Conservation (phyloP, 257 asterid genomes). For the Capsicum pubescens region DNA sequence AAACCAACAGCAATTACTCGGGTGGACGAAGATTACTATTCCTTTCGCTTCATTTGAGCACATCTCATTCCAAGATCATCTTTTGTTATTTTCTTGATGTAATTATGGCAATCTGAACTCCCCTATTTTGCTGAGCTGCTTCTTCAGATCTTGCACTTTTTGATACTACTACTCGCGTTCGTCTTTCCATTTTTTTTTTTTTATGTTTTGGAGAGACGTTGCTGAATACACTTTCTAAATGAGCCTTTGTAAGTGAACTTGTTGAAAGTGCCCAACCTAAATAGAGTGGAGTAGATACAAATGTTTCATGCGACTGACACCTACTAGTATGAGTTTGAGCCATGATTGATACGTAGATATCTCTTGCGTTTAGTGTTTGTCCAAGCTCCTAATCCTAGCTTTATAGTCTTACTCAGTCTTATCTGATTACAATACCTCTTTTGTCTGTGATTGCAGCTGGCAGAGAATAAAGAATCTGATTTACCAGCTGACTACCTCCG, state of each 20-base stretch:
- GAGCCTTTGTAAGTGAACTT: background rate
- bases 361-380: background rate
- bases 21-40: background rate
- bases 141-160: background rate
- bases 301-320: background rate
- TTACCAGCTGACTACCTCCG: conserved; percentile 2
- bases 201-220: background rate
- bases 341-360: background rate
- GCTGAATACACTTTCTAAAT: background rate
- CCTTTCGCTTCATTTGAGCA: background rate
- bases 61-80: background rate
- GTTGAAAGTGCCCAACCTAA: background rate
- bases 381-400: no score
- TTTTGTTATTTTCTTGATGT: background rate
- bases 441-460: conserved; percentile 11
- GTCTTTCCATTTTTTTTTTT: background rate
- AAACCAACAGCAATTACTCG: background rate
- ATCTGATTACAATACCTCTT: background rate
- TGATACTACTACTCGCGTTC: background rate
- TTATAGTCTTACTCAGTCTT: no score
- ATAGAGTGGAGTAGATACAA: background rate
- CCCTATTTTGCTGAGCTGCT: background rate
- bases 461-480: background rate
- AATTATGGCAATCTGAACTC: background rate
- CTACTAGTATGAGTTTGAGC: background rate